phyloP scores from a whole-genome alignment of 192 early-diverging fungal genomes.

The Coemansia sp. region DNA sequence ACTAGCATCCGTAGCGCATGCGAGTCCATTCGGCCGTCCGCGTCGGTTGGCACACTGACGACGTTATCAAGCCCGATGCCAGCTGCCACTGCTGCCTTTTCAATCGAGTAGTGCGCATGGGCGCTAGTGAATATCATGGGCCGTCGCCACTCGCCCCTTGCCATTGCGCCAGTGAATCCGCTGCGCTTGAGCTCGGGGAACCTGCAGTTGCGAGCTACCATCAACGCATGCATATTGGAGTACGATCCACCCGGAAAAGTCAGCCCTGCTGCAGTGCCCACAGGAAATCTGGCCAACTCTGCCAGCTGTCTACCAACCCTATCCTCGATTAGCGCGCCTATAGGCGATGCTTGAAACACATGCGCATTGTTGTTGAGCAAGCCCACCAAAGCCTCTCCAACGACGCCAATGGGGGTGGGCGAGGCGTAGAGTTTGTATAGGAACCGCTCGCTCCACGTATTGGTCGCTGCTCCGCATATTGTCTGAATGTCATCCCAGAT shows the following conservation, averaged over 20 bases:
- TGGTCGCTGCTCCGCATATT: slow-evolving; percentile 23
- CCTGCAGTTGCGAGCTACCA: slow-evolving; percentile 66
- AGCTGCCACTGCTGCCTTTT: slow-evolving; percentile 67
- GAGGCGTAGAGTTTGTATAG: slow-evolving; percentile 83
- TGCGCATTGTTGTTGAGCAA: slow-evolving; percentile 78
- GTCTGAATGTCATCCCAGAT: slow-evolving; percentile 43
- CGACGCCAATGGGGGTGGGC: slow-evolving; percentile 69
- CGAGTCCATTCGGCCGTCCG: slow-evolving; percentile 60
- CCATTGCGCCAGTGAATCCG: slow-evolving; percentile 16
- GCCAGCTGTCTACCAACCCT: slow-evolving; percentile 52
- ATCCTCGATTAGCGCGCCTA: slow-evolving; percentile 68
- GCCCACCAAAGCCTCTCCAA: slow-evolving; percentile 65
- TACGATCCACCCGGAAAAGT: slow-evolving; percentile 74
- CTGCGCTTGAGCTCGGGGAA: slow-evolving; percentile 65
- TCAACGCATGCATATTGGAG: slow-evolving; percentile 73
- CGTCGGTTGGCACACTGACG: slow-evolving; percentile 63
- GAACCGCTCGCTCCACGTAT: slow-evolving; percentile 68
- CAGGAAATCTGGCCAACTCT: slow-evolving; percentile 23
- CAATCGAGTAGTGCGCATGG: slow-evolving; percentile 74
- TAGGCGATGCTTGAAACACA: slow-evolving; percentile 73
- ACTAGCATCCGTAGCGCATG: slow-evolving; percentile 57
- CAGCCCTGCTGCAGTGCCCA: slow-evolving; percentile 58
- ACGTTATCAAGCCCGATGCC: slow-evolving; percentile 72
- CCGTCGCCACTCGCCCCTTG: slow-evolving; percentile 14
- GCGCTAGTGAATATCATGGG: slow-evolving; percentile 68